Evolutionary conservation across 108 stramenopile species (phyloP).

Genomic region (Nannochloropsis gaditana): DNA sequence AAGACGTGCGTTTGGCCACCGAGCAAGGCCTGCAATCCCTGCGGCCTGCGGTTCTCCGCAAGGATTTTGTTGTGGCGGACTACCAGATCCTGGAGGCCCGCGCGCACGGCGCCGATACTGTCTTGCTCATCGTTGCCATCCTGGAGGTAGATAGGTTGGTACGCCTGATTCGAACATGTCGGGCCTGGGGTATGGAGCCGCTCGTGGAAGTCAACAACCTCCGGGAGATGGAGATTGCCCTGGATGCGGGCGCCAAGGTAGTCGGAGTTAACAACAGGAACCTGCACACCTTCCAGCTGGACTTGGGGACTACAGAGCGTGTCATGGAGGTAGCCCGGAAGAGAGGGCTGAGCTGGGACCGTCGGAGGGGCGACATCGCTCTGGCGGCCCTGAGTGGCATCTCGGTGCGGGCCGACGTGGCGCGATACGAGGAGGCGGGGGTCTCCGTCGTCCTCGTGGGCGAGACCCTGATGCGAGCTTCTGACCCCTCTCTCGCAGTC

Average conservation of each 20-base stretch:
- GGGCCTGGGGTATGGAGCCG: slow-evolving; percentile 80
- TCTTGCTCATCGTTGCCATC: slow-evolving; percentile 88
- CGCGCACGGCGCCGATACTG: slow-evolving; percentile 85
- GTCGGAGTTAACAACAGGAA: slow-evolving; percentile 98
- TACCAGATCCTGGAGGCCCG: slow-evolving; percentile 90
- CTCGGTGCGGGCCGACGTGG: slow-evolving; percentile 46
- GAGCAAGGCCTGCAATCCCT: slow-evolving; percentile 20
- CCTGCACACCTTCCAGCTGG: slow-evolving; percentile 92
- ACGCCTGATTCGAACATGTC: slow-evolving; percentile 65
- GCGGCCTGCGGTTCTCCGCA: slow-evolving; percentile 80
- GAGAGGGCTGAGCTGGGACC: slow-evolving; percentile 30
- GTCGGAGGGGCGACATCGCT: slow-evolving; percentile 32
- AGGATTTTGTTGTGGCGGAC: slow-evolving; percentile 80
- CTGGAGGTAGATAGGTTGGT: slow-evolving; percentile 63
- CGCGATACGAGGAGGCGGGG: slow-evolving; percentile 66
- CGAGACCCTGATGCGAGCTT: slow-evolving; percentile 91
- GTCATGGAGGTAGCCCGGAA: slow-evolving; percentile 33
- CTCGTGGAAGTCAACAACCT: slow-evolving; percentile 81
- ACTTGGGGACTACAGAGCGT: slow-evolving; percentile 75
- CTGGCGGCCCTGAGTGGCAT: slow-evolving; percentile 81
- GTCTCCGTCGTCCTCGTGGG: slow-evolving; percentile 82
- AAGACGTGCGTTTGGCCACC: slow-evolving; percentile 47
- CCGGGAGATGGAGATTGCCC: slow-evolving; percentile 77
- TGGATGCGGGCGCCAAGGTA: slow-evolving; percentile 75
- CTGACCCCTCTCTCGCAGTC: slow-evolving; percentile 74